Evolutionary conservation across 352 stramenopile genomes (phyloP).

Genomic region (Phytophthora pinifolia): DNA sequence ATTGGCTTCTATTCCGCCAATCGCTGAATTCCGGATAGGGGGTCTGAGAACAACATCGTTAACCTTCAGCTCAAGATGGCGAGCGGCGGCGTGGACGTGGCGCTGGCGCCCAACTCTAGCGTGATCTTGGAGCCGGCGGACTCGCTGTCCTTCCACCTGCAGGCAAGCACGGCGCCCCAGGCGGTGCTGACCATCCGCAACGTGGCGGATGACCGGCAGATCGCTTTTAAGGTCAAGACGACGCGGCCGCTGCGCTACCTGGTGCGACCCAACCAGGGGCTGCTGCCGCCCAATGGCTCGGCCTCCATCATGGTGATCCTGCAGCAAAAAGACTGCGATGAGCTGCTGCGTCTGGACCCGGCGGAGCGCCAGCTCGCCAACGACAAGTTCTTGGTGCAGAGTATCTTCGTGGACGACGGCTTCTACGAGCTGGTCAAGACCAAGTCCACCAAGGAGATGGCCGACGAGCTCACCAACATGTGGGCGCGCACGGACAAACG

Average conservation of each 20-base stretch:
- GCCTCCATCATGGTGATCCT: constrained; percentile 87
- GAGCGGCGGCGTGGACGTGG: constrained; percentile 52
- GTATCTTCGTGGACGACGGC: constrained; percentile 79
- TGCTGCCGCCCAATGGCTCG: constrained; percentile 73
- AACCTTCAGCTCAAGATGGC: constrained; percentile 35
- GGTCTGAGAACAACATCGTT: constrained; percentile 39
- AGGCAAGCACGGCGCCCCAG: constrained; percentile 65
- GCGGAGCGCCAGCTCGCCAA: constrained; percentile 83
- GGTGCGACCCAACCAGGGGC: constrained; percentile 87
- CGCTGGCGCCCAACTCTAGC: constrained; percentile 69
- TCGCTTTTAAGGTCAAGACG: constrained; percentile 91
- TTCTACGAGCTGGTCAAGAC: constrained; percentile 88
- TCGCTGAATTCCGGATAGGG: not conserved
- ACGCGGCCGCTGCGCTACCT: constrained; percentile 87
- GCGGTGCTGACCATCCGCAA: constrained; percentile 85
- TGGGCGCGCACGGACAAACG: constrained; percentile 82
- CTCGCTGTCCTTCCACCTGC: constrained; percentile 75
- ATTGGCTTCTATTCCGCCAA: no score
- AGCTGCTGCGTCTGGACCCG: constrained; percentile 74
- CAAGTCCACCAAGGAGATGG: constrained; percentile 87
- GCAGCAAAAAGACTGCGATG: constrained; percentile 89
- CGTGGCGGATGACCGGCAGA: constrained; percentile 74
- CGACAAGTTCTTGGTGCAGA: constrained; percentile 91
- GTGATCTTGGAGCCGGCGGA: constrained; percentile 82
- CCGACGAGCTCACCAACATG: constrained; percentile 87